Evolutionary conservation across 163 green algal genomes (phyloP).

Genomic region (Scenedesmus sp.): DNA sequence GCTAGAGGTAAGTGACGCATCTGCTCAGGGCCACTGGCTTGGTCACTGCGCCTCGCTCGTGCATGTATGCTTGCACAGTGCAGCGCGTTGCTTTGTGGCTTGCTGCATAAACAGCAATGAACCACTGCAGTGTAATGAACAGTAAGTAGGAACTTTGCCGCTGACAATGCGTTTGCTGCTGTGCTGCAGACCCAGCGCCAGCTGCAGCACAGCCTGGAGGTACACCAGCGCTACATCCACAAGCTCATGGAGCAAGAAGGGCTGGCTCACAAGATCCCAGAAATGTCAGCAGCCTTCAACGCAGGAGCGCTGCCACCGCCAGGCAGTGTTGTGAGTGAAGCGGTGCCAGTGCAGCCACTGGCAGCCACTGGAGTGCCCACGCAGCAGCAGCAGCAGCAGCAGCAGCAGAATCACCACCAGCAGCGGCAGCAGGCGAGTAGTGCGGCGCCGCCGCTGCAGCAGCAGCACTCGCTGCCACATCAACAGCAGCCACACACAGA

Average conservation of each 20-base stretch:
- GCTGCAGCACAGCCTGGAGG: slow-evolving; percentile 89
- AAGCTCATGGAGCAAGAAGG: slow-evolving; percentile 80
- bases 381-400: slow-evolving; percentile 16
- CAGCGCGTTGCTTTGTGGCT: neutral
- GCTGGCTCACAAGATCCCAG: slow-evolving; percentile 45
- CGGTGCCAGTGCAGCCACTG: slow-evolving; percentile 30
- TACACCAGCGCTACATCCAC: slow-evolving; percentile 89
- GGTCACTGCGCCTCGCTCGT: neutral
- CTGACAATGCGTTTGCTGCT: neutral
- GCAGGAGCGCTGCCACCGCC: neutral
- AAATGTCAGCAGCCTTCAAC: slow-evolving; percentile 36
- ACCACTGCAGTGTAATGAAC: neutral
- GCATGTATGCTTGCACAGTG: neutral
- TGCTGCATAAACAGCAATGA: neutral
- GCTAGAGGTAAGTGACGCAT: slow-evolving; percentile 77
- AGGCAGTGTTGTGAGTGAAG: slow-evolving; percentile 45
- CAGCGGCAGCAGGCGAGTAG: neutral
- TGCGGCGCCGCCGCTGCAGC: neutral
- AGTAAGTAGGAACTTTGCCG: neutral
- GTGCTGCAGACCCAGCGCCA: slow-evolving; percentile 77
- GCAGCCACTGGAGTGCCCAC: neutral
- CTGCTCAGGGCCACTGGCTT: neutral
- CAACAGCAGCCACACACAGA: slow-evolving; percentile 25
- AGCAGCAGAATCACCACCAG: neutral
- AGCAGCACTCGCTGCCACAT: slow-evolving; percentile 12